phyloP scores from a whole-genome alignment of 306 rosid genomes.

The Pueraria montana region DNA sequence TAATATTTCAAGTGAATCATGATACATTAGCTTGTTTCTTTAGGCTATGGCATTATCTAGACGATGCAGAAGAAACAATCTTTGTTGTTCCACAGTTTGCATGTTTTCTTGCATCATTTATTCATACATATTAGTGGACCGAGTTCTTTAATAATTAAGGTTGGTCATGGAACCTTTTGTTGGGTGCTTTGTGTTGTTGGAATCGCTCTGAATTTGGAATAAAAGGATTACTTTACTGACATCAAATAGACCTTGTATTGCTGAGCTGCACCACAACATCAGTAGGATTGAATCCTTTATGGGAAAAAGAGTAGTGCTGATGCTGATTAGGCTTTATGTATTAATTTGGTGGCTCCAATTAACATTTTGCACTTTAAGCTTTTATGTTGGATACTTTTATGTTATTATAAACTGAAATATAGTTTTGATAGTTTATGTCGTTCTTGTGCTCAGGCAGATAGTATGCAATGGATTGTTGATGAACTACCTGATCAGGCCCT shows the following conservation, averaged over 20 bases:
- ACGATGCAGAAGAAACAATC: conserved; percentile 9
- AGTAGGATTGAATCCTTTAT: not conserved
- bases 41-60: conserved; percentile 9
- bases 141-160: not conserved
- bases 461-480: conserved; percentile 70
- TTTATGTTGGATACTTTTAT: conserved; percentile 26
- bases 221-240: not conserved
- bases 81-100: conserved; percentile 10
- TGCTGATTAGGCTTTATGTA: conserved; percentile 19
- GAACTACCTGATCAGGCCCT: conserved; percentile 63
- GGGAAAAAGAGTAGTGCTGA: not conserved
- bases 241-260: not conserved
- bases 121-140: not conserved
- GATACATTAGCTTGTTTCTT: conserved; percentile 10
- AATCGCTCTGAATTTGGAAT: conserved; percentile 13
- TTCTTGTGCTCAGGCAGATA: conserved; percentile 55
- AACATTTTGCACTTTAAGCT: not conserved
- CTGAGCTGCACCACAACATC: not conserved
- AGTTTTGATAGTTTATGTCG: conserved; percentile 41
- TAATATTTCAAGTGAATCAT: not conserved
- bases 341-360: not conserved
- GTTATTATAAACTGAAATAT: conserved; percentile 5
- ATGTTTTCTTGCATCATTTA: not conserved
- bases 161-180: not conserved
- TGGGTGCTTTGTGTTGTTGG: not conserved